Percentiles rank a stretch among this genome's conserved stretches.
Conservation (phyloP, 495 filamentous ascomycete species). For the Cercophora scortea region DNA sequence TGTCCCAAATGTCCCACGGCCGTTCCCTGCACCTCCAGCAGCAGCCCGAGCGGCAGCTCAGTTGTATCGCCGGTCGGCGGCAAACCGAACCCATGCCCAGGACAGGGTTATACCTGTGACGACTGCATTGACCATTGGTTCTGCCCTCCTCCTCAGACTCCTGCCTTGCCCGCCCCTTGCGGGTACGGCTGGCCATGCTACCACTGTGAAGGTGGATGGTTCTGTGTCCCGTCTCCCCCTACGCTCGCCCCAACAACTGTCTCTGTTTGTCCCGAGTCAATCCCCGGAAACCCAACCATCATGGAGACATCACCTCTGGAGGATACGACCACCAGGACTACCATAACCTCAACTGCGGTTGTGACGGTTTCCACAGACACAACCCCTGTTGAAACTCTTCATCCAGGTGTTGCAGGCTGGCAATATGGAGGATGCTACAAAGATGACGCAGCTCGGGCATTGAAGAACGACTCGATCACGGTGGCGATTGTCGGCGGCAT, state of each 20-base stretch:
- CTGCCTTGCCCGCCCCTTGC: conserved; percentile 32
- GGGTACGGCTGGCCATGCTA: conserved; percentile 35
- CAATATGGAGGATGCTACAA: conserved; percentile 51
- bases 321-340: not conserved
- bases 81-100: conserved; percentile 24
- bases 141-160: conserved; percentile 32
- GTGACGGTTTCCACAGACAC: conserved; percentile 1
- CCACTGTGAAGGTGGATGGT: conserved; percentile 31
- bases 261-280: not conserved
- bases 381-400: conserved; percentile 10
- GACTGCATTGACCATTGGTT: conserved; percentile 37
- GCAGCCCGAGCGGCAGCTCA: not conserved
- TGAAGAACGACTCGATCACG: conserved; percentile 26
- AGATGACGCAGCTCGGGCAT: conserved; percentile 42
- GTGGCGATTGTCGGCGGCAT: conserved; percentile 23
- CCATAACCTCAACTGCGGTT: not conserved
- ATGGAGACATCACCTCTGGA: not conserved
- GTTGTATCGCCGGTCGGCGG: not conserved
- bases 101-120: conserved; percentile 30
- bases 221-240: conserved; percentile 23
- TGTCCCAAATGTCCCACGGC: not conserved
- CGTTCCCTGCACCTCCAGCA: not conserved
- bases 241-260: conserved; percentile 9
- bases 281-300: not conserved
- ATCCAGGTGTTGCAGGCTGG: conserved; percentile 32